Conservation (phyloP, 2,329 filamentous ascomycete species). For the Pezizomycotina sp. region DNA sequence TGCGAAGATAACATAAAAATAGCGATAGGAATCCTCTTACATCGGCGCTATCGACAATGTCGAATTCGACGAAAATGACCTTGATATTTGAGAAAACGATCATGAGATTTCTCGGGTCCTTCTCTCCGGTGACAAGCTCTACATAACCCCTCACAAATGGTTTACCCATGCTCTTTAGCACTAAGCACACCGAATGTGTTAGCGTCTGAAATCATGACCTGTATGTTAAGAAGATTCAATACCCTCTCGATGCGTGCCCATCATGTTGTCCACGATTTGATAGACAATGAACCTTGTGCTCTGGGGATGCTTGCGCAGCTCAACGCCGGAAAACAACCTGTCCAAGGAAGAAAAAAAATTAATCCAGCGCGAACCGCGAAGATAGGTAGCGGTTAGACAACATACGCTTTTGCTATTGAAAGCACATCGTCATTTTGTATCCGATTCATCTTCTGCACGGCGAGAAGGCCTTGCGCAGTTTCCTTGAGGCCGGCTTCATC, state of each 20-base stretch:
- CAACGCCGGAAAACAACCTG: slow-evolving; percentile 37
- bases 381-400: too few species aligned
- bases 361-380: too few species aligned
- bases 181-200: slow-evolving; percentile 27
- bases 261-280: slow-evolving; percentile 43
- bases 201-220: slow-evolving; percentile 2
- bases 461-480: slow-evolving; percentile 41
- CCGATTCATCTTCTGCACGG: slow-evolving; percentile 42
- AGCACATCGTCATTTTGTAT: slow-evolving; percentile 43
- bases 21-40: slow-evolving; percentile 26
- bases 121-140: slow-evolving; percentile 50
- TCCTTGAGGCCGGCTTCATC: slow-evolving; percentile 36
- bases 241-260: slow-evolving; percentile 45
- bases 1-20: neutral
- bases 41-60: slow-evolving; percentile 43
- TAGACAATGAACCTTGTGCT: slow-evolving; percentile 49
- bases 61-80: slow-evolving; percentile 53
- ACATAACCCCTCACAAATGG: slow-evolving; percentile 46
- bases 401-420: slow-evolving; percentile 28
- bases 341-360: too few species aligned
- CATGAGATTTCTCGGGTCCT: slow-evolving; percentile 54
- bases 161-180: slow-evolving; percentile 41
- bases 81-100: slow-evolving; percentile 50
- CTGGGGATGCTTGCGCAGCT: slow-evolving; percentile 45
- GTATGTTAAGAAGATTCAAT: slow-evolving; percentile 10